phyloP scores from a whole-genome alignment of 768 basidiomycete species.

The Myochromella boudieri region DNA sequence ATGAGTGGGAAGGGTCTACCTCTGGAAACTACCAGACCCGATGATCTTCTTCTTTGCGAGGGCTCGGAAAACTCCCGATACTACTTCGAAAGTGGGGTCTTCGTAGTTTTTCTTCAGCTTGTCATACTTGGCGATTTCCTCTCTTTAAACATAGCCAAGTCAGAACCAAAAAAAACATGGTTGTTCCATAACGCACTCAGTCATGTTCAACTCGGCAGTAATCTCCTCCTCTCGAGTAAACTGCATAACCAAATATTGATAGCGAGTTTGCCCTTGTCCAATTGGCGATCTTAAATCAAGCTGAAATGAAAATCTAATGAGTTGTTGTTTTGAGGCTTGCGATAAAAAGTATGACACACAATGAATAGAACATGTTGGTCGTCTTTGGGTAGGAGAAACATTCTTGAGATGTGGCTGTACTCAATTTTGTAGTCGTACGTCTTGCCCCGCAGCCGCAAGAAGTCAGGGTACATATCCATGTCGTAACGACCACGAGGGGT shows the following conservation, averaged over 20 bases:
- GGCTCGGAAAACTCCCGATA: conserved; percentile 90
- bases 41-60: conserved; percentile 90
- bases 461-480: conserved; percentile 96
- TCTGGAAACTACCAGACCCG: conserved; percentile 83
- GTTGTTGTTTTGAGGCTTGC: background rate
- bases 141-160: conserved; percentile 39
- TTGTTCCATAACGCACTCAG: conserved; percentile 60
- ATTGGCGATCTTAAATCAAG: conserved; percentile 92
- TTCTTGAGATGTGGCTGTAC: conserved; percentile 79
- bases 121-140: conserved; percentile 76
- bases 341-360: conserved; percentile 45
- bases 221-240: conserved; percentile 97
- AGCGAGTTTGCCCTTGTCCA: conserved; percentile 95
- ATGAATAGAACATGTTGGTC: conserved; percentile 96
- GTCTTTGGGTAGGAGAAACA: conserved; percentile 96
- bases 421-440: conserved; percentile 99
- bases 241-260: conserved; percentile 98
- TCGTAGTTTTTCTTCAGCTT: conserved; percentile 93
- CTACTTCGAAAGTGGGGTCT: conserved; percentile 92
- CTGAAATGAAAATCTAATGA: conserved; percentile 35
- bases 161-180: background rate
- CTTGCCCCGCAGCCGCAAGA: conserved; percentile 93
- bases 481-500: conserved; percentile 97
- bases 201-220: conserved; percentile 90
- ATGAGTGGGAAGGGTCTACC: conserved; percentile 37